phyloP scores from a whole-genome alignment of 192 early-diverging fungal genomes.

The Coemansia biformis region DNA sequence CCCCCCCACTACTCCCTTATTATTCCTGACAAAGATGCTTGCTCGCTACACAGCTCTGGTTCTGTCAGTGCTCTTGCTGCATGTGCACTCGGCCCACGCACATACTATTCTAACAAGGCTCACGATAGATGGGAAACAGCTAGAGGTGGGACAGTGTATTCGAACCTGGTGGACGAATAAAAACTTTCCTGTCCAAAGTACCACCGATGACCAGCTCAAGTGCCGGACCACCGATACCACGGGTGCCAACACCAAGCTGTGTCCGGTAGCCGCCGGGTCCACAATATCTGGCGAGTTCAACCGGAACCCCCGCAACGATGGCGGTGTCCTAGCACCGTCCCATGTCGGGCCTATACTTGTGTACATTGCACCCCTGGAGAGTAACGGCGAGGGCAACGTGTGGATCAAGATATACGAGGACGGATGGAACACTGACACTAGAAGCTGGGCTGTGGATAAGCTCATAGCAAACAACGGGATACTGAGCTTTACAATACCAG shows the following conservation, averaged over 20 bases:
- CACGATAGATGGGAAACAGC: background rate
- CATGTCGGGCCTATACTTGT: conserved; percentile 18
- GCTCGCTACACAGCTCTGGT: too few species aligned
- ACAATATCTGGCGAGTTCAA: background rate
- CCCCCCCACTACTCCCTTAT: too few species aligned
- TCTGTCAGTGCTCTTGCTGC: too few species aligned
- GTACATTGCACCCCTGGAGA: conserved; percentile 16
- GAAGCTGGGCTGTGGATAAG: conserved; percentile 18
- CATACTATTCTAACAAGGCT: background rate
- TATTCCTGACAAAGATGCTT: too few species aligned
- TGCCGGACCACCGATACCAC: background rate
- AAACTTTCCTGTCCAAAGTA: background rate
- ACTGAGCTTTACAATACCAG: conserved; percentile 10
- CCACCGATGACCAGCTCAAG: background rate
- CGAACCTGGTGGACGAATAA: background rate
- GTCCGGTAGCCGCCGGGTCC: background rate
- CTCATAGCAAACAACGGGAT: conserved; percentile 10
- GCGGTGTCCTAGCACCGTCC: background rate
- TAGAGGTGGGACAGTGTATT: background rate
- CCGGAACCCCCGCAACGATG: background rate
- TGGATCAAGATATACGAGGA: conserved; percentile 34
- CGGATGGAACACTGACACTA: conserved; percentile 1
- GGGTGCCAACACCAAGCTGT: background rate
- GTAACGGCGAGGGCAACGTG: conserved; percentile 9
- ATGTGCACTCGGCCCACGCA: too few species aligned